phyloP scores from a whole-genome alignment of 129 eudicot species.

The Flaveria ramosissima region DNA sequence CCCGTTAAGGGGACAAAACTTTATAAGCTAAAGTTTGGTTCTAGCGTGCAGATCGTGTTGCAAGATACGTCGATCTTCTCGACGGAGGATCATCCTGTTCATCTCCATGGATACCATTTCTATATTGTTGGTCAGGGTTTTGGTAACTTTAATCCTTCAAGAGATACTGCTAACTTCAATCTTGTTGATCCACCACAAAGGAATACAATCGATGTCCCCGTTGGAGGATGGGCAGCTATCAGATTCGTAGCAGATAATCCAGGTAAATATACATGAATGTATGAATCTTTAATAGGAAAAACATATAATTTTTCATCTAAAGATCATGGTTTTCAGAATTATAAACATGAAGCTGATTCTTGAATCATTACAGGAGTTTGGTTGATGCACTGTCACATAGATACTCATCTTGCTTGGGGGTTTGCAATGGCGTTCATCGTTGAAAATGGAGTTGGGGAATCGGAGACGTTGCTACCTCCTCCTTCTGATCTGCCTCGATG shows the following conservation, averaged over 20 bases:
- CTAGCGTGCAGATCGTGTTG: slow-evolving; percentile 59
- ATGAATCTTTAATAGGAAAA: slow-evolving; percentile 5
- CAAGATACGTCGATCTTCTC: slow-evolving; percentile 61
- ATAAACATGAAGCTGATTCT: neutral
- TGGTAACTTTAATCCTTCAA: slow-evolving; percentile 63
- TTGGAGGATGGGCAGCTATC: slow-evolving; percentile 75
- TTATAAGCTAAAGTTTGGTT: slow-evolving; percentile 61
- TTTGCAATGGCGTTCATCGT: slow-evolving; percentile 73
- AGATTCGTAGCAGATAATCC: slow-evolving; percentile 76
- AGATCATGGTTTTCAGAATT: neutral
- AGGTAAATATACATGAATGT: slow-evolving; percentile 33
- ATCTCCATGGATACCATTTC: slow-evolving; percentile 77
- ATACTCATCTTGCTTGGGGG: slow-evolving; percentile 81
- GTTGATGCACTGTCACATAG: slow-evolving; percentile 41
- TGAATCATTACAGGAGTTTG: slow-evolving; percentile 24
- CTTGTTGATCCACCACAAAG: slow-evolving; percentile 73
- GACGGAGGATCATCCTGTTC: slow-evolving; percentile 71
- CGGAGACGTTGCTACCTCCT: slow-evolving; percentile 59
- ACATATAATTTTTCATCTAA: neutral
- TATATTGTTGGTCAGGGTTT: slow-evolving; percentile 63
- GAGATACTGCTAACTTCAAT: slow-evolving; percentile 58
- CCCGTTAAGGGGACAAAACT: slow-evolving; percentile 59
- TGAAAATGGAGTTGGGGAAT: slow-evolving; percentile 64
- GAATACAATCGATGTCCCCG: slow-evolving; percentile 63
- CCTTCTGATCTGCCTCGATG: slow-evolving; percentile 77